A percentile compares a stretch with the other conserved stretches of the same genome.
phyloP scores from a whole-genome alignment of 1,139 yeast genomes.

The Candida sp. region DNA sequence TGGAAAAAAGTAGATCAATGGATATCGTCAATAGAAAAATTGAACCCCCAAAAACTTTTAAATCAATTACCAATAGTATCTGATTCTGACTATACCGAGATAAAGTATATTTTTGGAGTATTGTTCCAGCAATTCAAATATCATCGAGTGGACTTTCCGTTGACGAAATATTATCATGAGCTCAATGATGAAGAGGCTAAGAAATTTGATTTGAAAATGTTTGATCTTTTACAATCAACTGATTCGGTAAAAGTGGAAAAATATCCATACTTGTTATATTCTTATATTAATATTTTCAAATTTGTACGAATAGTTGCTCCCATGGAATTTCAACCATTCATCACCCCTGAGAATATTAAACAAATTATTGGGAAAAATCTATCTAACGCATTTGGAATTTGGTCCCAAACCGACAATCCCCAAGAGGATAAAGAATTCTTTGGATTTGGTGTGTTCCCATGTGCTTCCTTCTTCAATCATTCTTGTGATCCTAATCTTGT shows the following conservation, averaged over 20 bases:
- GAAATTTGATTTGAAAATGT: constrained; percentile 25
- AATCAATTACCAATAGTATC: constrained; percentile 30
- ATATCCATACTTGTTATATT: constrained; percentile 49
- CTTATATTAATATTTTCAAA: constrained; percentile 51
- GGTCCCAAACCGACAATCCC: constrained; percentile 44
- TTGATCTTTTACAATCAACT: constrained; percentile 51
- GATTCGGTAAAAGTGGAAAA: constrained; percentile 46
- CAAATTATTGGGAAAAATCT: constrained; percentile 57
- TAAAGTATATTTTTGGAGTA: constrained; percentile 31
- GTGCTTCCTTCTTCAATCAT: constrained; percentile 71
- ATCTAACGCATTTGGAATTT: constrained; percentile 75
- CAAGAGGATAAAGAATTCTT: constrained; percentile 56
- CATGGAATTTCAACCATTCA: constrained; percentile 25
- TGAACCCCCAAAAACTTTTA: constrained; percentile 26
- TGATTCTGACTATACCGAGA: constrained; percentile 36
- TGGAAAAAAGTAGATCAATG: constrained; percentile 32
- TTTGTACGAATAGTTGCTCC: constrained; percentile 46
- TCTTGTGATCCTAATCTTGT: constrained; percentile 54
- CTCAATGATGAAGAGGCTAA: constrained; percentile 9
- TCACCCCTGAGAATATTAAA: constrained; percentile 42
- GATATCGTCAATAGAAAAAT: constrained; percentile 25
- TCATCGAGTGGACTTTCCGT: constrained; percentile 3
- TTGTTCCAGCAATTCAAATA: constrained; percentile 21
- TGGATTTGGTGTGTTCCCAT: constrained; percentile 66
- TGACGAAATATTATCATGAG: constrained; percentile 7